A percentile compares a stretch with the other conserved stretches of the same genome.
Conservation (phyloP, 176 grass and related monocot species). For the Stipa capillata region DNA sequence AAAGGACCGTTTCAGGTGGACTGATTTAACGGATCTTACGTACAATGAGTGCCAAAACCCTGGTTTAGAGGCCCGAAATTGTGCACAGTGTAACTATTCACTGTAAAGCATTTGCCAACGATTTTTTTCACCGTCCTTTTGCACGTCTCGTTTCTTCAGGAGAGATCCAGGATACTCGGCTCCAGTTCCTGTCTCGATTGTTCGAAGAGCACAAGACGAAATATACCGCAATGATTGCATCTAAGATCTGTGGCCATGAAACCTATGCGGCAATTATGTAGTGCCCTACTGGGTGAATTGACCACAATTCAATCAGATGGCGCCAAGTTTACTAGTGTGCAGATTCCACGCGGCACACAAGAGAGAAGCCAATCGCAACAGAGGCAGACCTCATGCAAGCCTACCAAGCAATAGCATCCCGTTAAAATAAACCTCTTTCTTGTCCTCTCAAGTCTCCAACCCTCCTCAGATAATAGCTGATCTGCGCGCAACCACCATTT, state of each 20-base stretch:
- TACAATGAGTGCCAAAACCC: too few species aligned
- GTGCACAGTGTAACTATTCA: too few species aligned
- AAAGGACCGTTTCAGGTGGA: too few species aligned
- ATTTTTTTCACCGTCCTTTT: too few species aligned
- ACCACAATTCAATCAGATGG: neutral
- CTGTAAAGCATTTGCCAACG: too few species aligned
- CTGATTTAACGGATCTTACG: too few species aligned
- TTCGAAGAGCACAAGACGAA: neutral
- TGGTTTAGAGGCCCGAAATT: too few species aligned
- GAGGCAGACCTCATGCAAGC: neutral
- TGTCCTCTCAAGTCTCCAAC: neutral
- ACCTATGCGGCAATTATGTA: neutral
- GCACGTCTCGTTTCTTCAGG: neutral
- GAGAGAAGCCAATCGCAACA: neutral
- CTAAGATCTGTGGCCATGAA: neutral
- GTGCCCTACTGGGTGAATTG: neutral
- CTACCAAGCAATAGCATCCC: neutral
- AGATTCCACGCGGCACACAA: neutral
- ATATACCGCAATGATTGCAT: neutral
- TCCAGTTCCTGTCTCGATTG: neutral
- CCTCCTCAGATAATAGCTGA: neutral
- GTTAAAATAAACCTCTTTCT: neutral
- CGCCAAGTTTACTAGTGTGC: neutral
- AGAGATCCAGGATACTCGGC: neutral
- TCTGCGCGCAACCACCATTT: neutral